A percentile compares a stretch with the other conserved stretches of the same genome.
phyloP scores from a whole-genome alignment of 2,329 filamentous ascomycete genomes.

The Aspergillus piperis region DNA sequence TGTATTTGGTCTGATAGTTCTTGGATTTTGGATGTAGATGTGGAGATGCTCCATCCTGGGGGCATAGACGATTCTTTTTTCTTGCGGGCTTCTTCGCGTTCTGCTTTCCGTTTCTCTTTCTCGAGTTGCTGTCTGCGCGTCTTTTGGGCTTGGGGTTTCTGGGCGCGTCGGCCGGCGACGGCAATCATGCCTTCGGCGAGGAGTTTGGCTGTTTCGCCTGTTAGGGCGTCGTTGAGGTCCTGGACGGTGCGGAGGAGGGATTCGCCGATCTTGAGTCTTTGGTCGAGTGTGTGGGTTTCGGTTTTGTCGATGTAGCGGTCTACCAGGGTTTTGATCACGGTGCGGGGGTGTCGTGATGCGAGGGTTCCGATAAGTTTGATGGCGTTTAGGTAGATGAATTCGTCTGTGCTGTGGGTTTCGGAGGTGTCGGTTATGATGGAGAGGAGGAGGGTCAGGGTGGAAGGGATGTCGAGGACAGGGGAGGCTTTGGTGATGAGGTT shows the following conservation, averaged over 20 bases:
- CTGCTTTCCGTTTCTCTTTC: slow-evolving; percentile 27
- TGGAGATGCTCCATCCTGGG: slow-evolving; percentile 28
- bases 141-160: slow-evolving; percentile 38
- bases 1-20: neutral
- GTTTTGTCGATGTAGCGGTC: slow-evolving; percentile 43
- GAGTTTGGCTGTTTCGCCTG: slow-evolving; percentile 39
- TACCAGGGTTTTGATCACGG: slow-evolving; percentile 43
- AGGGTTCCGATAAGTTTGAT: slow-evolving; percentile 45
- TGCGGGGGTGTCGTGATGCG: slow-evolving; percentile 45
- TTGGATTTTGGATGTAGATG: neutral
- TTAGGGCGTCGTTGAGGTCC: slow-evolving; percentile 40
- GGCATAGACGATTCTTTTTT: slow-evolving; percentile 28
- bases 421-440: slow-evolving; percentile 41
- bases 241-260: slow-evolving; percentile 44
- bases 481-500: slow-evolving; percentile 43
- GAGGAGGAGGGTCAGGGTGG: slow-evolving; percentile 43
- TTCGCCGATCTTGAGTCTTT: slow-evolving; percentile 46
- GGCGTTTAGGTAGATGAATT: slow-evolving; percentile 48
- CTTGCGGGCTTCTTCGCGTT: slow-evolving; percentile 31
- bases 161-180: slow-evolving; percentile 43
- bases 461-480: slow-evolving; percentile 46
- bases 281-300: slow-evolving; percentile 41
- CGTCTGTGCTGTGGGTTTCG: slow-evolving; percentile 37
- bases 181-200: slow-evolving; percentile 43
- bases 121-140: slow-evolving; percentile 29